Base-by-base conservation (phyloP, 345 rosid species). In the Aquilaria yunnanensis region DNA sequence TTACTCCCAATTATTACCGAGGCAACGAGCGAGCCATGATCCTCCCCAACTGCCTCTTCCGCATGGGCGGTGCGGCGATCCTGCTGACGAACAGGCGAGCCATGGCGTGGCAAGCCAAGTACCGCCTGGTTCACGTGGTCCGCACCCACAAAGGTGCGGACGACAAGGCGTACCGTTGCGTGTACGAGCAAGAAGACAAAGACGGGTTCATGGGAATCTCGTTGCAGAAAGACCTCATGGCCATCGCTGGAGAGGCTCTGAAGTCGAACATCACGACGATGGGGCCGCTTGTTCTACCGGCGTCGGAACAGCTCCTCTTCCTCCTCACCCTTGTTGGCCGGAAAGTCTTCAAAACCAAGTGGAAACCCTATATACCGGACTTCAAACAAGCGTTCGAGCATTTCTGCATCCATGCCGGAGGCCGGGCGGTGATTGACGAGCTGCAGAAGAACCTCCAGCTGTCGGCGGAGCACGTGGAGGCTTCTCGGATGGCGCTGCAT, bases 401-500 rank as follows among this genome's bases (percentile, higher is more conserved):
- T 69, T 80, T 80, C 32, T 75, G 82, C 65, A 78, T 83, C 61
- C 88, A 83, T 57, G 81, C 83, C 7, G 88, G 88, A 14, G 85
- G 88, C 10, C 70, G 80, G 49, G 81, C 77, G n/a, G 77, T 77
- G 62, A 70, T 80, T 12, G 81, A 80, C 54, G 84, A 69, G 69
- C 56, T 77, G 29, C 77, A 77, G 77, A 80, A 69, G 81, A 80
- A 80, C 62, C 68, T 80, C 54, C 72, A 77, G 72, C 81, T 80
- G 16, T 63, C 34, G 12, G 75, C 78, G 4, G 70, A 66, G 55
- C 81, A 80, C 34, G 81, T 80, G 0, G 84, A 80, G 66, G 79
- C 81, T 11, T 80, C 84, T 7, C 74, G 76, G 61, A 77, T 80
- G 79, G 69, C 81, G 2, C 70, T 80, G 29, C 74, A 80, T 46